These are phyloP conservation scores for Fraxinus baroniana DNA, from an alignment of 305 asterid genomes.

Conservation along the genomic window DNA sequence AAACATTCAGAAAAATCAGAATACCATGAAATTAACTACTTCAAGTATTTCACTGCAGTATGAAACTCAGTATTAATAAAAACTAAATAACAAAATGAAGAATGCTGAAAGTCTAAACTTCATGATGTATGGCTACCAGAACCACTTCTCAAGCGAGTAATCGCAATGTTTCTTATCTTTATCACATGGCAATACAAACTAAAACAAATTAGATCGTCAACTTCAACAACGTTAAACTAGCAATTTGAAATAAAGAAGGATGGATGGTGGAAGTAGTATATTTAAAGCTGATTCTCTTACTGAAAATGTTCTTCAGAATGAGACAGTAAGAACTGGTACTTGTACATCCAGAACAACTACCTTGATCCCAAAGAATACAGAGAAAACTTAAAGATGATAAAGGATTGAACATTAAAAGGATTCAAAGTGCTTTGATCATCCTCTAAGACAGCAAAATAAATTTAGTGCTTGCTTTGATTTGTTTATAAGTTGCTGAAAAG, in stretches of 20 bases:
- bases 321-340: background rate
- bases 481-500: background rate
- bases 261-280: background rate
- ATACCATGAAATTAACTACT: background rate
- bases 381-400: constrained; percentile 20
- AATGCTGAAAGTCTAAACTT: background rate
- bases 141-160: background rate
- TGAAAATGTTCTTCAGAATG: background rate
- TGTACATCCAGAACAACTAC: constrained; percentile 19
- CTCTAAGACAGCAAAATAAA: constrained; percentile 11
- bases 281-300: background rate
- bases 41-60: background rate
- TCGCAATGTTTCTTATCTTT: background rate
- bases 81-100: background rate
- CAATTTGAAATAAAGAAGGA: background rate
- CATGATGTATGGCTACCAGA: background rate
- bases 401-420: background rate
- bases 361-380: constrained; percentile 23
- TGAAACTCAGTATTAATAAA: background rate
- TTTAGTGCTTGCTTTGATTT: background rate
- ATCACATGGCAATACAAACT: background rate
- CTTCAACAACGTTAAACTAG: background rate
- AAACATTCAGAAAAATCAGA: background rate
- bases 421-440: constrained; percentile 5
- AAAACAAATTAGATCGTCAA: background rate